These are phyloP conservation scores for Fusarium temperatum DNA, from an alignment of 2,329 filamentous ascomycete genomes.

Conservation along the genomic window DNA sequence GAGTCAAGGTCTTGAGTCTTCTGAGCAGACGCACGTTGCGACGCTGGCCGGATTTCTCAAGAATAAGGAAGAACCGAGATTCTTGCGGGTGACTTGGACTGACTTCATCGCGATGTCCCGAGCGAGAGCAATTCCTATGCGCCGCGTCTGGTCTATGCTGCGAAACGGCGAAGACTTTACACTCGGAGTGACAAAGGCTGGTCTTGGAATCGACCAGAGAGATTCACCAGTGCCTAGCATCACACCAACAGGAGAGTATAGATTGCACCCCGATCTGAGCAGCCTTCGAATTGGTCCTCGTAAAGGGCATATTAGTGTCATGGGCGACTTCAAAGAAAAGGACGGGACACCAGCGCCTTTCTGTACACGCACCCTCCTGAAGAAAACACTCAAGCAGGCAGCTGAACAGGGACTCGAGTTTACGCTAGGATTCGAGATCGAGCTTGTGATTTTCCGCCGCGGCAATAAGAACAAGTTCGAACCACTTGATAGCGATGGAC, in stretches of 20 bases:
- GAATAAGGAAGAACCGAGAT: constrained; percentile 64
- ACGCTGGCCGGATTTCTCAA: constrained; percentile 51
- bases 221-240: constrained; percentile 66
- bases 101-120: constrained; percentile 79
- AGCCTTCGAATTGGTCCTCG: constrained; percentile 68
- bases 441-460: constrained; percentile 75
- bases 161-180: constrained; percentile 54
- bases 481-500: constrained; percentile 65
- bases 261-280: constrained; percentile 70
- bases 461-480: constrained; percentile 46
- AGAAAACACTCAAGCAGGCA: constrained; percentile 62
- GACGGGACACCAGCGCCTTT: constrained; percentile 59
- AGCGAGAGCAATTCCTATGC: constrained; percentile 73
- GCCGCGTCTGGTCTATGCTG: constrained; percentile 60
- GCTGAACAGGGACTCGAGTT: constrained; percentile 64
- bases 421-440: constrained; percentile 82
- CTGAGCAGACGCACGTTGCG: constrained; percentile 10
- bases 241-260: constrained; percentile 70
- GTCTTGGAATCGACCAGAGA: constrained; percentile 73
- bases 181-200: constrained; percentile 71
- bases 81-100: constrained; percentile 78
- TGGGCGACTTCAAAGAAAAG: constrained; percentile 70
- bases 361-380: constrained; percentile 74
- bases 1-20: neutral
- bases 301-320: constrained; percentile 70